phyloP scores from a whole-genome alignment of 768 basidiomycete species.

The Pleurotus citrinopileatus region DNA sequence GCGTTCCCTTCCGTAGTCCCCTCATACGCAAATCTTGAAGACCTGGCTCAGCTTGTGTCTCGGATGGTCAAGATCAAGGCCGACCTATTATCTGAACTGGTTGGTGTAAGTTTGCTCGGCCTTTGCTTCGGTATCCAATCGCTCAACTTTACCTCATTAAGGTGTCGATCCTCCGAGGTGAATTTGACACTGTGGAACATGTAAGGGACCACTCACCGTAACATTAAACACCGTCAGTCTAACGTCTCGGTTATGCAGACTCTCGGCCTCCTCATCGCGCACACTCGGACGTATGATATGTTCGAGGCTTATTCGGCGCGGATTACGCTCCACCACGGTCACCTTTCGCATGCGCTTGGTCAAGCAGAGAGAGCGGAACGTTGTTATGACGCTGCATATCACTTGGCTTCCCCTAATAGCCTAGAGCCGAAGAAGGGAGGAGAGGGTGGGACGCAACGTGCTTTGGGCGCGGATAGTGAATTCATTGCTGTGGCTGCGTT shows the following conservation, averaged over 20 bases:
- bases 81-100: slow-evolving; percentile 68
- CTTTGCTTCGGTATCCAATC: neutral
- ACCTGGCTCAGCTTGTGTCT: slow-evolving; percentile 45
- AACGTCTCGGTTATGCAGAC: slow-evolving; percentile 21
- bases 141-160: slow-evolving; percentile 20
- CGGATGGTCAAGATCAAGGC: slow-evolving; percentile 63
- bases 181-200: slow-evolving; percentile 61
- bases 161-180: slow-evolving; percentile 66
- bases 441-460: slow-evolving; percentile 17
- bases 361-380: slow-evolving; percentile 48
- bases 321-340: slow-evolving; percentile 66
- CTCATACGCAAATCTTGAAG: slow-evolving; percentile 48
- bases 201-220: slow-evolving; percentile 30
- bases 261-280: slow-evolving; percentile 52
- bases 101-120: slow-evolving; percentile 42
- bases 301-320: slow-evolving; percentile 58
- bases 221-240: neutral
- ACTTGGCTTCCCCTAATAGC: slow-evolving; percentile 29
- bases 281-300: slow-evolving; percentile 55
- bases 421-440: neutral
- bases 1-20: slow-evolving; percentile 39
- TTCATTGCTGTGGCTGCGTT: slow-evolving; percentile 48
- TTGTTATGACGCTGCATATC: slow-evolving; percentile 64
- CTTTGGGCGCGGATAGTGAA: slow-evolving; percentile 13
- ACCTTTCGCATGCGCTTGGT: slow-evolving; percentile 69